phyloP scores from a whole-genome alignment of 225 moss, liverwort and hornwort species.

The Pleurozium schreberi region DNA sequence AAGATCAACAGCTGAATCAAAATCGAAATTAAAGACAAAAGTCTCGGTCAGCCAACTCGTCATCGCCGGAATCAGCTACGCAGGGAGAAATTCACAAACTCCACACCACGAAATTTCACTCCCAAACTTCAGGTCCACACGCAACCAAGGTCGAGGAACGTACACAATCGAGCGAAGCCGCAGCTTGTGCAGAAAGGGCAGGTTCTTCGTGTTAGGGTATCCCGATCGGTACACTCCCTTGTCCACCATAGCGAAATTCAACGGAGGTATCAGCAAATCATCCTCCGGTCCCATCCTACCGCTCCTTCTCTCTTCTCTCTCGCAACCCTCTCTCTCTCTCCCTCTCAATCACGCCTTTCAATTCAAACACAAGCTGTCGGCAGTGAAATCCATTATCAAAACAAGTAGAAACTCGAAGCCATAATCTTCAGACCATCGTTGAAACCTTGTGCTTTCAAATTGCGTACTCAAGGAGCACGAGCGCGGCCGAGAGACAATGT shows the following conservation, averaged over 20 bases:
- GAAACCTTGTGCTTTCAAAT: not conserved
- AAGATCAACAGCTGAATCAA: not conserved
- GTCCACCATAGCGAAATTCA: constrained; percentile 98
- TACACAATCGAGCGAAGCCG: constrained; percentile 77
- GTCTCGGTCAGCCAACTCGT: not conserved
- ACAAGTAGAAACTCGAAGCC: not conserved
- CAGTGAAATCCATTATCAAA: not conserved
- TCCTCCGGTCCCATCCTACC: constrained; percentile 27
- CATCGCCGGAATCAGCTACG: not conserved
- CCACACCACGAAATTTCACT: not conserved
- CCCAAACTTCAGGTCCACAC: not conserved
- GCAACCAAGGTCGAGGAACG: not conserved
- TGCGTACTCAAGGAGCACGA: not conserved
- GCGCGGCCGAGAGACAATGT: not conserved
- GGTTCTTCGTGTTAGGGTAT: constrained; percentile 86
- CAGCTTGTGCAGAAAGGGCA: constrained; percentile 83
- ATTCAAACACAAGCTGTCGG: not conserved
- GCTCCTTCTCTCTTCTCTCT: not conserved
- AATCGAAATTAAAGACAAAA: not conserved
- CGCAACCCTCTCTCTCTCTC: not conserved
- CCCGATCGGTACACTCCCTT: constrained; percentile 93
- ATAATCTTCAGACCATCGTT: not conserved
- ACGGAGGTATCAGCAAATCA: constrained; percentile 75
- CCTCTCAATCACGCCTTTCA: not conserved
- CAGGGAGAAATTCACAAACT: not conserved